Conservation (phyloP, 2,329 filamentous ascomycete species). For the Cladophialophora carrionii region DNA sequence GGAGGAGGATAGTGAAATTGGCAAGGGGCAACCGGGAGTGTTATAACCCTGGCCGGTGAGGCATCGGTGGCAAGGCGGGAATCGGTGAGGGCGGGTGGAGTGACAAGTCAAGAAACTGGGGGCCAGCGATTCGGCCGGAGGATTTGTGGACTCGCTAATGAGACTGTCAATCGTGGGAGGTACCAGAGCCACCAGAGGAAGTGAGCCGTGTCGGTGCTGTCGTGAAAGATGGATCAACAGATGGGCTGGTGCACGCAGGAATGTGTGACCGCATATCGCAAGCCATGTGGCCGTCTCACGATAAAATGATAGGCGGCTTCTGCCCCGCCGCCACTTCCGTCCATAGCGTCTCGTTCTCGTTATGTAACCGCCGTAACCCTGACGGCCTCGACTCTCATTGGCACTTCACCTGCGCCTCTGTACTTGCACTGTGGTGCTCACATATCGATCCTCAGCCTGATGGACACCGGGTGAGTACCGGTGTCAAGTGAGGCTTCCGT, state of each 20-base stretch:
- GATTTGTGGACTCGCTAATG: background rate
- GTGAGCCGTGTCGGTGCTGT: background rate
- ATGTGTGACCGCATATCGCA: constrained; percentile 12
- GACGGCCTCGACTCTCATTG: background rate
- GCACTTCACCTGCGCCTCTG: background rate
- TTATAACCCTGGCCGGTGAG: constrained; percentile 2
- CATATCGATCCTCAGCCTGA: constrained; percentile 6
- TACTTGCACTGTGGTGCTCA: background rate
- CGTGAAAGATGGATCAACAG: background rate
- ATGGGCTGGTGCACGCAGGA: background rate
- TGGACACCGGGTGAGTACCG: background rate
- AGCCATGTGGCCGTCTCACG: constrained; percentile 13
- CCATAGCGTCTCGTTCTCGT: constrained; percentile 9
- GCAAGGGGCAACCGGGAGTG: background rate
- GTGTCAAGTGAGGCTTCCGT: background rate
- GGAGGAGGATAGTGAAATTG: no score
- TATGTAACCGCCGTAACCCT: constrained; percentile 11
- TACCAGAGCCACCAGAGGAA: background rate
- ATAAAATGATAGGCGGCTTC: constrained; percentile 16
- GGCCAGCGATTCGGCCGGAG: constrained; percentile 5
- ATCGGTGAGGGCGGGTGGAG: background rate
- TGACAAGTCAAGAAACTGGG: constrained; percentile 6
- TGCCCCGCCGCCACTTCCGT: constrained; percentile 1
- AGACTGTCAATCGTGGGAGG: background rate
- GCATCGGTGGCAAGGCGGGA: background rate